Evolutionary conservation across 768 basidiomycete genomes (phyloP).

Genomic region (Paxillus ammoniavirescens): DNA sequence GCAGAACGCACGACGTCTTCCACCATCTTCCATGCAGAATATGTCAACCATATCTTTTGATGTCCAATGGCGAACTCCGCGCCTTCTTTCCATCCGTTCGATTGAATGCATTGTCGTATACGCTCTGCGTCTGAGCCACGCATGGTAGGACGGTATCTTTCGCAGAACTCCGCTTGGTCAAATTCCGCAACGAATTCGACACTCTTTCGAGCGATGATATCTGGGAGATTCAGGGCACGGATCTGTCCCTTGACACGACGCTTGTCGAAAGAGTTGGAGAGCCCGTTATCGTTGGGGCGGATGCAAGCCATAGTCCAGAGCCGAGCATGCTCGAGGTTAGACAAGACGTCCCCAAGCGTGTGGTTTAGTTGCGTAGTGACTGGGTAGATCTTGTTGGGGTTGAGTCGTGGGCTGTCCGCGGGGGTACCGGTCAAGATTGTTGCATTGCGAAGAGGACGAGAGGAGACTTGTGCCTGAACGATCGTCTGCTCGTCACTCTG

Average conservation of each 20-base stretch:
- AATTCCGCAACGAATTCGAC: slow-evolving; percentile 53
- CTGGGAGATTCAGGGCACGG: slow-evolving; percentile 49
- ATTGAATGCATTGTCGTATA: slow-evolving; percentile 48
- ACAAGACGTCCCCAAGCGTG: slow-evolving; percentile 46
- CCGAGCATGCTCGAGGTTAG: slow-evolving; percentile 42
- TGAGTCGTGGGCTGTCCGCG: slow-evolving; percentile 42
- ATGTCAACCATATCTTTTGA: slow-evolving; percentile 54
- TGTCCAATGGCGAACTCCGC: slow-evolving; percentile 55
- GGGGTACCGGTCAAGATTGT: slow-evolving; percentile 32
- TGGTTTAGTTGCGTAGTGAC: slow-evolving; percentile 59
- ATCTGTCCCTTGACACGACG: slow-evolving; percentile 60
- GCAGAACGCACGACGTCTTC: slow-evolving; percentile 52
- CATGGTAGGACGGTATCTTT: slow-evolving; percentile 52
- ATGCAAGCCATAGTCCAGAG: slow-evolving; percentile 61
- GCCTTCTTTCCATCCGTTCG: slow-evolving; percentile 52
- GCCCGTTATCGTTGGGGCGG: slow-evolving; percentile 63
- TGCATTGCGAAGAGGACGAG: slow-evolving; percentile 50
- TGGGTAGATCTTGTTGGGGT: slow-evolving; percentile 53
- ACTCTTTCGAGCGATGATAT: slow-evolving; percentile 47
- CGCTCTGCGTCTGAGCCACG: slow-evolving; percentile 46
- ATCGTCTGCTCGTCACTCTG: slow-evolving; percentile 54
- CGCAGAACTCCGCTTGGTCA: slow-evolving; percentile 48
- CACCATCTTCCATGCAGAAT: slow-evolving; percentile 57
- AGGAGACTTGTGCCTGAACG: slow-evolving; percentile 64
- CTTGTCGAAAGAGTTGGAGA: slow-evolving; percentile 63